phyloP scores from a whole-genome alignment of 2,329 filamentous ascomycete genomes.

The Fusarium begoniae region DNA sequence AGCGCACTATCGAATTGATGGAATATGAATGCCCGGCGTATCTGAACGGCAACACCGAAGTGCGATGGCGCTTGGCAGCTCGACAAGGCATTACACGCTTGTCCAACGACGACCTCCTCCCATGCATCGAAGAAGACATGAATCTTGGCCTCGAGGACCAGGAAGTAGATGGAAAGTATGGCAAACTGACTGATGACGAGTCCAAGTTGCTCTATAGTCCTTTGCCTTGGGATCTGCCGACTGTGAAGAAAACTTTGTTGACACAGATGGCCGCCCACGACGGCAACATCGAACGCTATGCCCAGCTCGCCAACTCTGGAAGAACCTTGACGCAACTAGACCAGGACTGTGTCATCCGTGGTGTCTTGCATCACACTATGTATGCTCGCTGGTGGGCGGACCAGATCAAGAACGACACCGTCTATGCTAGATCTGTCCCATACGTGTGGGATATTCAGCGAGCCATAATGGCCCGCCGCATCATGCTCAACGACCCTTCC shows the following conservation, averaged over 20 bases:
- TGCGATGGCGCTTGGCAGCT: background rate
- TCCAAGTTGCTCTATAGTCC: background rate
- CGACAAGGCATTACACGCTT: background rate
- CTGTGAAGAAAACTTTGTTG: background rate
- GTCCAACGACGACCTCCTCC: background rate
- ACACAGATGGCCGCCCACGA: background rate
- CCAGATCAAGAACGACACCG: background rate
- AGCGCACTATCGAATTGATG: background rate
- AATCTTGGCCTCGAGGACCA: background rate
- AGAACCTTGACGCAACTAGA: background rate
- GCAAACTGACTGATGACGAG: background rate
- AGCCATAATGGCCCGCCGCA: background rate
- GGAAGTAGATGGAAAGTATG: background rate
- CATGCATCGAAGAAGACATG: background rate
- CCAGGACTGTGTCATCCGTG: background rate
- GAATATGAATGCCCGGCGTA: background rate
- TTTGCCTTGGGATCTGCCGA: background rate
- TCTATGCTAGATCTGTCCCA: background rate
- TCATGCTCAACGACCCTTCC: background rate
- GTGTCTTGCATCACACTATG: background rate
- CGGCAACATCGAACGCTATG: background rate
- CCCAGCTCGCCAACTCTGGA: background rate
- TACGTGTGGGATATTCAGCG: background rate
- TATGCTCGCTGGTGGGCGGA: background rate
- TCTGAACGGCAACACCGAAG: background rate